These are phyloP conservation scores for Euphrasia confusa DNA, from an alignment of 257 asterid genomes.

Conservation along the genomic window DNA sequence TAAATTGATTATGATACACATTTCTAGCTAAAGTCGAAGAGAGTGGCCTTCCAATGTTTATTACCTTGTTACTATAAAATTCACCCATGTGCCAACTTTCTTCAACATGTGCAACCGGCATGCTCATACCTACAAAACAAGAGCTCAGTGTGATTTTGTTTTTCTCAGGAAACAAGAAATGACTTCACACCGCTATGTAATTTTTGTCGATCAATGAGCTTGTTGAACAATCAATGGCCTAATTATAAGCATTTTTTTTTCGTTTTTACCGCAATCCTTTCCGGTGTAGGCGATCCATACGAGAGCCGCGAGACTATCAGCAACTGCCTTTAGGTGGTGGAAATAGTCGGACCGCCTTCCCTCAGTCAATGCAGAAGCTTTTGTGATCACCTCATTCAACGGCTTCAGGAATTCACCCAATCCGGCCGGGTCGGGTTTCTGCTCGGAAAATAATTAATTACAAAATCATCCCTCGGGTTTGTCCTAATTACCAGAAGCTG, in stretches of 20 bases:
- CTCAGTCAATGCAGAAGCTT: conserved; percentile 57
- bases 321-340: conserved; percentile 71
- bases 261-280: conserved; percentile 62
- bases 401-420: conserved; percentile 68
- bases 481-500: too few relatives aligned
- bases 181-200: too few relatives aligned
- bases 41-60: too few relatives aligned
- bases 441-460: conserved; percentile 21
- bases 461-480: background rate
- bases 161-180: too few relatives aligned
- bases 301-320: conserved; percentile 74
- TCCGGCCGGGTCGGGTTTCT: conserved; percentile 71
- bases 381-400: conserved; percentile 55
- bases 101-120: conserved; percentile 89
- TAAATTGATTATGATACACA: background rate
- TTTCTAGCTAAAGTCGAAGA: too few relatives aligned
- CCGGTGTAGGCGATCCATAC: conserved; percentile 86
- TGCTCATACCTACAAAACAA: conserved; percentile 60
- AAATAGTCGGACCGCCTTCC: conserved; percentile 64
- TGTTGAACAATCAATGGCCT: background rate
- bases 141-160: background rate
- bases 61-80: conserved; percentile 81
- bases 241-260: background rate
- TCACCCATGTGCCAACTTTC: conserved; percentile 95
- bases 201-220: background rate